phyloP scores from a whole-genome alignment of 2,329 filamentous ascomycete species.

The Helotiales sp. region DNA sequence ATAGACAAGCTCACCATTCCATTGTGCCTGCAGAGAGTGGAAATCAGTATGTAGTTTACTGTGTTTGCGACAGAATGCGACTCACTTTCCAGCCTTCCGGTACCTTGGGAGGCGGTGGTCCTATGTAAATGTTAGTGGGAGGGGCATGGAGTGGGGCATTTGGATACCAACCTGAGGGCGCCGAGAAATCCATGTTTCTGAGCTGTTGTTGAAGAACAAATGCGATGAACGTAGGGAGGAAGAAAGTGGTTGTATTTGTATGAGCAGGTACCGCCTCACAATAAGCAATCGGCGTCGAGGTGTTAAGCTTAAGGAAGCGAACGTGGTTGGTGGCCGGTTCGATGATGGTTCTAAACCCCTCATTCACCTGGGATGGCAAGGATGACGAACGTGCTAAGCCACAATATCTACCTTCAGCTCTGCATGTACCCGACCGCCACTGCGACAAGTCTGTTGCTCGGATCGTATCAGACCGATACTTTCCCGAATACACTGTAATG shows the following conservation, averaged over 20 bases:
- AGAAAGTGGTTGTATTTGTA: background rate
- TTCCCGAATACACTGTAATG: conserved; percentile 11
- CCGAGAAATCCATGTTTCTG: no score
- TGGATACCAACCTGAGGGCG: no score
- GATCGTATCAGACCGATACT: conserved; percentile 2
- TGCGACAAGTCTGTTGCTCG: conserved; percentile 8
- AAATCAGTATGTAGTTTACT: no score
- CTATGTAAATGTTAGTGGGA: no score
- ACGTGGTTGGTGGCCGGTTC: no score
- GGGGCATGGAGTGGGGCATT: no score
- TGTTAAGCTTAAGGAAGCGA: conserved; percentile 9
- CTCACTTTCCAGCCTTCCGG: conserved; percentile 89
- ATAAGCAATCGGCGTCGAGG: background rate
- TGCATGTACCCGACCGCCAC: conserved; percentile 8
- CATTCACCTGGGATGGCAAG: conserved; percentile 1
- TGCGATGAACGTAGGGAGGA: background rate
- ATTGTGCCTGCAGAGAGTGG: no score
- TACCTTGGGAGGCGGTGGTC: conserved; percentile 48
- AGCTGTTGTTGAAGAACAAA: no score
- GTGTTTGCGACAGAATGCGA: no score
- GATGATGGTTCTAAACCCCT: no score
- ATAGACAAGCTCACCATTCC: no score
- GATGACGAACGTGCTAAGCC: no score
- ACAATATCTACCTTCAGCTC: background rate
- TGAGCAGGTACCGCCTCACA: background rate